Evolutionary conservation across 2,329 filamentous ascomycete species (phyloP).

Genomic region (Penicillium glabrum): DNA sequence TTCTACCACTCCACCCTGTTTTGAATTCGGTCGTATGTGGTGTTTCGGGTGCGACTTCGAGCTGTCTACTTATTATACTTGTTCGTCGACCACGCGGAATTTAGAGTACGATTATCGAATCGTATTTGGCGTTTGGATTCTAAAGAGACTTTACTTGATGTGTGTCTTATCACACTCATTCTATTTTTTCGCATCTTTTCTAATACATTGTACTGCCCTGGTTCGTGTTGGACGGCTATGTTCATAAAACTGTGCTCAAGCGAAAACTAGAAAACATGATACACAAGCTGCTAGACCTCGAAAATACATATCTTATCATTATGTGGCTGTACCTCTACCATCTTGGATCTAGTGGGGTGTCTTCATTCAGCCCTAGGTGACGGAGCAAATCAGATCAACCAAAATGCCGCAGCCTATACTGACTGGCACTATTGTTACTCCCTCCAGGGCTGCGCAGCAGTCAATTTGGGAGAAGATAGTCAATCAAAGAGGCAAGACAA

Average conservation of each 20-base stretch:
- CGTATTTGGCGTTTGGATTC: constrained; percentile 8
- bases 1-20: constrained; percentile 4
- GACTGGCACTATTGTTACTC: background rate
- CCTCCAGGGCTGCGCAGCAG: background rate
- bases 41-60: constrained; percentile 5
- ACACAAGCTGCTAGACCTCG: background rate
- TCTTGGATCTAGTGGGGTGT: background rate
- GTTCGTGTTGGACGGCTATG: background rate
- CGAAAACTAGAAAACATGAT: background rate
- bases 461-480: background rate
- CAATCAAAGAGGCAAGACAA: background rate
- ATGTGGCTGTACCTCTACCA: background rate
- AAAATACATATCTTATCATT: background rate
- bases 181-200: background rate
- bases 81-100: background rate
- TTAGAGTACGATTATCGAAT: constrained; percentile 5
- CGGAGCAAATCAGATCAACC: constrained; percentile 2
- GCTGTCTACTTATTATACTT: constrained; percentile 3
- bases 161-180: background rate
- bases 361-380: constrained; percentile 1
- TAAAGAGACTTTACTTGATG: background rate
- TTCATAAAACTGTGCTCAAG: background rate
- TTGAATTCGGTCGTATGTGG: constrained; percentile 3
- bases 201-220: background rate
- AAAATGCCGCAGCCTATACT: constrained; percentile 8